These are phyloP conservation scores for Pseudogymnoascus sp. DNA, from an alignment of 2,329 filamentous ascomycete genomes.

Conservation along the genomic window DNA sequence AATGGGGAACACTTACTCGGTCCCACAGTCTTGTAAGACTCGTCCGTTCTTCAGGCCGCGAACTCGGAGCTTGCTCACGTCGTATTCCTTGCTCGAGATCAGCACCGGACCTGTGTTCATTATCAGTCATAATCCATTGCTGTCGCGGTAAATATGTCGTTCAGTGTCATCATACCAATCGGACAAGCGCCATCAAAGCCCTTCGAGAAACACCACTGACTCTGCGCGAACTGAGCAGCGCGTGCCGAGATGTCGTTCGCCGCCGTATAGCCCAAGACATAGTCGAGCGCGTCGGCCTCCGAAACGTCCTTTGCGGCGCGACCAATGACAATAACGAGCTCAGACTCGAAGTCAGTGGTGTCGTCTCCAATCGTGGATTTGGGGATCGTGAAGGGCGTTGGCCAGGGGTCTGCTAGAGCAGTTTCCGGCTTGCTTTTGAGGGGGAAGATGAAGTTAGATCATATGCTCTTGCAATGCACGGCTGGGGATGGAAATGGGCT, in stretches of 20 bases:
- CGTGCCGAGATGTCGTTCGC: slow-evolving; percentile 50
- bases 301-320: slow-evolving; percentile 41
- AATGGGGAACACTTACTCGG: neutral
- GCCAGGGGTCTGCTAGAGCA: slow-evolving; percentile 15
- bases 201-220: slow-evolving; percentile 45
- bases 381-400: slow-evolving; percentile 37
- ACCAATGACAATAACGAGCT: slow-evolving; percentile 44
- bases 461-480: neutral
- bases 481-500: neutral
- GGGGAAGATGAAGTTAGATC: slow-evolving; percentile 12
- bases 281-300: slow-evolving; percentile 40
- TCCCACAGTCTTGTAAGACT: slow-evolving; percentile 36
- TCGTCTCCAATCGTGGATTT: slow-evolving; percentile 37
- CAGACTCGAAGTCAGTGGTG: slow-evolving; percentile 43
- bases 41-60: slow-evolving; percentile 43
- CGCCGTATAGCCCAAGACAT: slow-evolving; percentile 49
- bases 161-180: slow-evolving; percentile 27
- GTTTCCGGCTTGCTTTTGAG: slow-evolving; percentile 15
- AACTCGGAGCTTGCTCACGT: slow-evolving; percentile 35
- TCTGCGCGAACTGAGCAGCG: slow-evolving; percentile 41
- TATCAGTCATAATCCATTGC: neutral
- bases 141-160: neutral
- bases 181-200: slow-evolving; percentile 44
- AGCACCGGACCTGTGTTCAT: slow-evolving; percentile 38
- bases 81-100: slow-evolving; percentile 35